Evolutionary conservation across 176 grass and related monocot species (phyloP).

Genomic region (Rhynchospora breviuscula): DNA sequence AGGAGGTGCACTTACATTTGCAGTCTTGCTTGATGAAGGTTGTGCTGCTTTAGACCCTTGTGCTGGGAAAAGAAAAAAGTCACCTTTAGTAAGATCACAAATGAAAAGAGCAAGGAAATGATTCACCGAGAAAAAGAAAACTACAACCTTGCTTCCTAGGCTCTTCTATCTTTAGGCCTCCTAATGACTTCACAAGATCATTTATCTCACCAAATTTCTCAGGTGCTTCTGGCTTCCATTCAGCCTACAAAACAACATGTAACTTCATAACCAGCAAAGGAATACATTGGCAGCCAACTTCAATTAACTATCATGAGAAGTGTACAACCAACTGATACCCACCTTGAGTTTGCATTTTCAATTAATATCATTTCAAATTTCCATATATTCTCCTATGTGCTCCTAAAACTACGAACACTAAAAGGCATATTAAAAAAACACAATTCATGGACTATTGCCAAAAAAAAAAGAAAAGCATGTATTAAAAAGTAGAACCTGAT

Average conservation of each 20-base stretch:
- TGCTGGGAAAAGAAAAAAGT: conserved; percentile 32
- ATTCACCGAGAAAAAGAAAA: conserved; percentile 24
- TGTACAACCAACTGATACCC: background rate
- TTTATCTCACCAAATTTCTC: conserved; percentile 79
- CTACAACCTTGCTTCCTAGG: conserved; percentile 62
- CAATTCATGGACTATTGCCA: background rate
- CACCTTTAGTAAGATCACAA: conserved; percentile 5
- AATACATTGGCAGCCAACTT: background rate
- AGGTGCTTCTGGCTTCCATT: conserved; percentile 86
- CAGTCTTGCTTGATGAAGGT: conserved; percentile 48
- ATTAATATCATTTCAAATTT: background rate
- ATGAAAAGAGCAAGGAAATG: background rate
- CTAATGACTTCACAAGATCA: conserved; percentile 56
- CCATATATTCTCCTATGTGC: background rate
- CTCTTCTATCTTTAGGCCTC: conserved; percentile 72
- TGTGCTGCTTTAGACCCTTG: conserved; percentile 68
- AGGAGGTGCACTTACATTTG: conserved; percentile 16
- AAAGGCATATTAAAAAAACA: background rate
- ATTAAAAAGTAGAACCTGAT: conserved; percentile 60
- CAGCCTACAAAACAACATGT: conserved; percentile 40
- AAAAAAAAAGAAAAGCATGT: conserved; percentile 34
- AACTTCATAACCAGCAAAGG: background rate
- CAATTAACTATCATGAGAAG: background rate
- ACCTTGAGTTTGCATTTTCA: background rate
- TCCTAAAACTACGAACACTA: background rate